Evolutionary conservation across 768 basidiomycete genomes (phyloP).

Genomic region (Tulasnella calospora): DNA sequence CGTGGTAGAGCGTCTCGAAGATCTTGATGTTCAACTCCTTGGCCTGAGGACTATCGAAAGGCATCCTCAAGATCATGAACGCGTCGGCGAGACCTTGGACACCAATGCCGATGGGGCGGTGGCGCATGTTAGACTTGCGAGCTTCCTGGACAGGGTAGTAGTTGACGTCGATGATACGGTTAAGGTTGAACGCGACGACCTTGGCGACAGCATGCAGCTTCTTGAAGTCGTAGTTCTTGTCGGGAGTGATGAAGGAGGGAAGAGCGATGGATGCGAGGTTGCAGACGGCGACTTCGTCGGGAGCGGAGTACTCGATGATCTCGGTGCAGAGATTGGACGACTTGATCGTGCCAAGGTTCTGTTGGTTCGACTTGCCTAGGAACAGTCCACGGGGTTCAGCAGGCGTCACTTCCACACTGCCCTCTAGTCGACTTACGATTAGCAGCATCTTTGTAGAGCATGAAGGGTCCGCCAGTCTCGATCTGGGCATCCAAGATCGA

Average conservation of each 20-base stretch:
- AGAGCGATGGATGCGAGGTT: conserved; percentile 96
- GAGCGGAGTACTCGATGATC: conserved; percentile 96
- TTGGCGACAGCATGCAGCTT: conserved; percentile 92
- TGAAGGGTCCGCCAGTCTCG: conserved; percentile 98
- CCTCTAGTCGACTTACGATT: conserved; percentile 59
- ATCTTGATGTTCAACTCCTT: conserved; percentile 88
- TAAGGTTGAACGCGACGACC: conserved; percentile 88
- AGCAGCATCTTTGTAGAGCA: conserved; percentile 95
- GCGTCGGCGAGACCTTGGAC: conserved; percentile 97
- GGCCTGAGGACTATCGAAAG: conserved; percentile 87
- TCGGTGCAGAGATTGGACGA: conserved; percentile 99
- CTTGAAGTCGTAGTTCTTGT: conserved; percentile 80
- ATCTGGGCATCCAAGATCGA: conserved; percentile 94
- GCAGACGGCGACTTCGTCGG: conserved; percentile 97
- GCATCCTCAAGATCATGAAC: conserved; percentile 95
- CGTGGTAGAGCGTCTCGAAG: conserved; percentile 99
- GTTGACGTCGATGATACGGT: conserved; percentile 90
- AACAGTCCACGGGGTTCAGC: not conserved
- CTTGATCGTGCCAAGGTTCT: conserved; percentile 98
- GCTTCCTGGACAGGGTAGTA: conserved; percentile 94
- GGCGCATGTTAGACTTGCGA: conserved; percentile 88
- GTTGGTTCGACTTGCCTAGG: conserved; percentile 92
- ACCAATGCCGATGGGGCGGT: conserved; percentile 95
- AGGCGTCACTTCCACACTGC: not conserved
- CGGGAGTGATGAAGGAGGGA: conserved; percentile 80